phyloP scores from a whole-genome alignment of 768 basidiomycete species.

The Pleurotus sapidus region DNA sequence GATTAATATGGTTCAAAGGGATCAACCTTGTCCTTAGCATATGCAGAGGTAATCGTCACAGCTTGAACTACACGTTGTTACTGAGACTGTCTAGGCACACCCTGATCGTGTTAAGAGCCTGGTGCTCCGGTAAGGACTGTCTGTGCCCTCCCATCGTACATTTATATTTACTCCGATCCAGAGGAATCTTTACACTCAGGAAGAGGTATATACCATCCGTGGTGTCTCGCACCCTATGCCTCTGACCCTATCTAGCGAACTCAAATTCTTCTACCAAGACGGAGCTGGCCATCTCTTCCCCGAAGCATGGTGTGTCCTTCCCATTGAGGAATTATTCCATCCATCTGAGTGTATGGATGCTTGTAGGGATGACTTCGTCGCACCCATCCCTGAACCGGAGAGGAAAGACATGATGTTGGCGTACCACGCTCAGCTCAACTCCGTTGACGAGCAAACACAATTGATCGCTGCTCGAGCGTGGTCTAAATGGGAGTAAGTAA shows the following conservation, averaged over 20 bases:
- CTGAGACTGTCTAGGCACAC: conserved; percentile 50
- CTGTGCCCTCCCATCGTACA: not conserved
- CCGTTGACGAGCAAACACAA: conserved; percentile 63
- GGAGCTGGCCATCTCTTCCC: conserved; percentile 83
- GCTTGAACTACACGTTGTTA: not conserved
- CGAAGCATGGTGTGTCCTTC: conserved; percentile 68
- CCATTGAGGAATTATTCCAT: not conserved
- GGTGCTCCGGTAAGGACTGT: conserved; percentile 57
- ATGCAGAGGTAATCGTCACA: conserved; percentile 62
- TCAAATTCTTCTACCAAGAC: conserved; percentile 91
- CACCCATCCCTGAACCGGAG: conserved; percentile 77
- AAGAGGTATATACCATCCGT: conserved; percentile 48
- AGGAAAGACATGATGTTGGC: conserved; percentile 79
- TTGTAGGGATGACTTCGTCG: conserved; percentile 77
- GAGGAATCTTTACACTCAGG: conserved; percentile 87
- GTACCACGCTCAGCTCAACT: conserved; percentile 78
- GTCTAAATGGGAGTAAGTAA: conserved; percentile 84
- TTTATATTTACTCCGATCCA: conserved; percentile 20
- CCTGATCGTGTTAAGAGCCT: conserved; percentile 79
- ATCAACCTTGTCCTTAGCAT: conserved; percentile 81
- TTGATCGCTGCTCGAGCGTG: conserved; percentile 78
- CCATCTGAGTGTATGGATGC: too few species aligned
- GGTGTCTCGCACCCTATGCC: not conserved
- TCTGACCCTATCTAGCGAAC: conserved; percentile 44
- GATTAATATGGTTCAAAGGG: conserved; percentile 42